Evolutionary conservation across 805 yeast species (phyloP).

Genomic region (Kodamaea neixiangensis): DNA sequence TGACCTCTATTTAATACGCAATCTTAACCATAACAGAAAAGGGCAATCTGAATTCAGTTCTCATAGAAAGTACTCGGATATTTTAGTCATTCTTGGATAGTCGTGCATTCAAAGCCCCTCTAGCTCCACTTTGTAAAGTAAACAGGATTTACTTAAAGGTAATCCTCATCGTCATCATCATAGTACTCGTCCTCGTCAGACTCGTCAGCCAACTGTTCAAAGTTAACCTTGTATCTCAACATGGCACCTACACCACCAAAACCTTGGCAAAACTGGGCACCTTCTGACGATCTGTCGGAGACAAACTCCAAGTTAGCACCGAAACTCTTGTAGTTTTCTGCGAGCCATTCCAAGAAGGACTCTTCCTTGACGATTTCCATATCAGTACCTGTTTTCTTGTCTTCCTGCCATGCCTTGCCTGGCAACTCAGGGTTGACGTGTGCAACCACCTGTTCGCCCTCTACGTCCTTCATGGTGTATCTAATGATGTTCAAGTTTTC

Average conservation of each 20-base stretch:
- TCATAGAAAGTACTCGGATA: neutral
- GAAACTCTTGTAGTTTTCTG: slow-evolving; percentile 89
- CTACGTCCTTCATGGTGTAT: slow-evolving; percentile 80
- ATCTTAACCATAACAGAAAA: neutral
- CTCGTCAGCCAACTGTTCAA: slow-evolving; percentile 90
- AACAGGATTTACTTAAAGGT: neutral
- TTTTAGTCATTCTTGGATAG: neutral
- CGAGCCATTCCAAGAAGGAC: slow-evolving; percentile 93
- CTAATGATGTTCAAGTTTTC: slow-evolving; percentile 88
- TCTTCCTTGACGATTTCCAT: slow-evolving; percentile 87
- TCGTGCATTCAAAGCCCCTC: neutral
- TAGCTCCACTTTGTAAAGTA: neutral
- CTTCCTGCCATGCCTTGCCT: slow-evolving; percentile 74
- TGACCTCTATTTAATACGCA: neutral
- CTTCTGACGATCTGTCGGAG: slow-evolving; percentile 95
- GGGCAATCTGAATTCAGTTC: neutral
- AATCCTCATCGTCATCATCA: slow-evolving; percentile 61
- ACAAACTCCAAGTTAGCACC: slow-evolving; percentile 97
- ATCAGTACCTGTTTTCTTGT: slow-evolving; percentile 85
- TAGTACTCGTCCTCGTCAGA: slow-evolving; percentile 83
- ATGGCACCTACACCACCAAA: slow-evolving; percentile 99
- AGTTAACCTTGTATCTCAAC: slow-evolving; percentile 94
- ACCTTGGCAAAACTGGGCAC: slow-evolving; percentile 97
- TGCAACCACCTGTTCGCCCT: slow-evolving; percentile 73
- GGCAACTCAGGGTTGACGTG: slow-evolving; percentile 72